A percentile compares a stretch with the other conserved stretches of the same genome.
Conservation (phyloP, 2,329 filamentous ascomycete species). For the Stachybotrys echinatus region DNA sequence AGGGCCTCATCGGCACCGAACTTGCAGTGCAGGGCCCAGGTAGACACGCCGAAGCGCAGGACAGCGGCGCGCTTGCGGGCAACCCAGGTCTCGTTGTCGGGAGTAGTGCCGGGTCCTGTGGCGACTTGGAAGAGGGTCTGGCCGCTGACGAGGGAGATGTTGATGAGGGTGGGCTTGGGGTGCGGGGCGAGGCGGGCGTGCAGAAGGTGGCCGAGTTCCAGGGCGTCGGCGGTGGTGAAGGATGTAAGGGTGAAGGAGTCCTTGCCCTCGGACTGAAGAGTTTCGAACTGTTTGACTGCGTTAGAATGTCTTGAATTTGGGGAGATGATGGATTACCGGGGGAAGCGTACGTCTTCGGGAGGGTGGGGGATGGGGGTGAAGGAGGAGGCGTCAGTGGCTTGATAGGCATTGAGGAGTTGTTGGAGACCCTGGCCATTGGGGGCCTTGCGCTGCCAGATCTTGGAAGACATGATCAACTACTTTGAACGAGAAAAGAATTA, state of each 20-base stretch:
- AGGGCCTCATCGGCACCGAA: constrained; percentile 56
- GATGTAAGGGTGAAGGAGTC: constrained; percentile 39
- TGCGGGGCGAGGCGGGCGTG: constrained; percentile 42
- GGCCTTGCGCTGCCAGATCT: constrained; percentile 19
- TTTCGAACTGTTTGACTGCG: constrained; percentile 17
- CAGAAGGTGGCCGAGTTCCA: constrained; percentile 59
- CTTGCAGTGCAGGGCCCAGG: constrained; percentile 68
- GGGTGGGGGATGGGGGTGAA: constrained; percentile 12
- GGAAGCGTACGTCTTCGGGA: constrained; percentile 13
- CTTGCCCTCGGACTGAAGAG: constrained; percentile 23
- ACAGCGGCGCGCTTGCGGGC: constrained; percentile 67
- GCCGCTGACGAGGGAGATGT: constrained; percentile 53
- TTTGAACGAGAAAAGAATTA: neutral
- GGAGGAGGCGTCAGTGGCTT: constrained; percentile 7
- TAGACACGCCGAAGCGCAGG: constrained; percentile 62
- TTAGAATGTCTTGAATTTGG: neutral
- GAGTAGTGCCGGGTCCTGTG: constrained; percentile 60
- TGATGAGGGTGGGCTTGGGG: constrained; percentile 48
- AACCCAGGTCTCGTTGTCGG: constrained; percentile 70
- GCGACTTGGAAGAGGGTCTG: constrained; percentile 67
- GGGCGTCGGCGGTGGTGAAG: constrained; percentile 62
- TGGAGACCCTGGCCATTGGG: constrained; percentile 18
- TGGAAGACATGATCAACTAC: constrained; percentile 22
- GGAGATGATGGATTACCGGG: neutral
- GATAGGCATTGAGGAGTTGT: constrained; percentile 14